Conservation (phyloP, 1,284 basidiomycete species). For the Austroboletus novae-zelandiae region DNA sequence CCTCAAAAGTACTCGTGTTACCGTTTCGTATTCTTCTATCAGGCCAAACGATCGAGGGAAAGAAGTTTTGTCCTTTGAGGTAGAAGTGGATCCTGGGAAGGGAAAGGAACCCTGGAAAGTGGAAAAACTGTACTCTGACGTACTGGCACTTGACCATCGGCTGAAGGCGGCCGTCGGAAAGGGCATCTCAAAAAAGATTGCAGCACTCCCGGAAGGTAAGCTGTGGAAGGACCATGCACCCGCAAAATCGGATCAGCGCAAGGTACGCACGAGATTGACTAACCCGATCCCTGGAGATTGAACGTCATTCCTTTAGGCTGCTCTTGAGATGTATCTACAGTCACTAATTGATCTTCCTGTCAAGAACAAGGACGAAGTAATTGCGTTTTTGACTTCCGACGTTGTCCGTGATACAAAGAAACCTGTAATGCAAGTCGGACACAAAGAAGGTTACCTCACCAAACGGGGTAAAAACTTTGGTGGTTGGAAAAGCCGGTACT, state of each 20-base stretch:
- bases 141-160: conserved; percentile 79
- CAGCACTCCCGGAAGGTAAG: conserved; percentile 83
- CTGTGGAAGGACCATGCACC: conserved; percentile 97
- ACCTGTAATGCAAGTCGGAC: conserved; percentile 75
- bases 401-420: conserved; percentile 72
- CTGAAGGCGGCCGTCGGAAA: conserved; percentile 64
- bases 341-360: conserved; percentile 81
- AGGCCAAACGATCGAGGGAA: conserved; percentile 83
- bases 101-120: conserved; percentile 82
- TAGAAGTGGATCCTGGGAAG: conserved; percentile 62
- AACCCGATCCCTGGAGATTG: conserved; percentile 2
- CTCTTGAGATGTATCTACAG: conserved; percentile 86
- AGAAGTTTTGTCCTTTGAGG: conserved; percentile 82
- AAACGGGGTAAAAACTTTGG: conserved; percentile 97
- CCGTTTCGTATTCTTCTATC: conserved; percentile 74
- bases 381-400: conserved; percentile 91
- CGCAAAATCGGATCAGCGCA: conserved; percentile 92
- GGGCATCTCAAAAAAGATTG: conserved; percentile 75
- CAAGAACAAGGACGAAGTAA: conserved; percentile 87
- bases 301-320: conserved; percentile 45
- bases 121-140: conserved; percentile 92
- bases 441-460: conserved; percentile 95
- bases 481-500: conserved; percentile 94
- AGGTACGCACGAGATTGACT: conserved; percentile 49
- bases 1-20: conserved; percentile 60